Evolutionary conservation across 441 rosid species (phyloP), one percentile per base, ranked within the genome.

Genomic region (Flueggea neowawraea): DNA sequence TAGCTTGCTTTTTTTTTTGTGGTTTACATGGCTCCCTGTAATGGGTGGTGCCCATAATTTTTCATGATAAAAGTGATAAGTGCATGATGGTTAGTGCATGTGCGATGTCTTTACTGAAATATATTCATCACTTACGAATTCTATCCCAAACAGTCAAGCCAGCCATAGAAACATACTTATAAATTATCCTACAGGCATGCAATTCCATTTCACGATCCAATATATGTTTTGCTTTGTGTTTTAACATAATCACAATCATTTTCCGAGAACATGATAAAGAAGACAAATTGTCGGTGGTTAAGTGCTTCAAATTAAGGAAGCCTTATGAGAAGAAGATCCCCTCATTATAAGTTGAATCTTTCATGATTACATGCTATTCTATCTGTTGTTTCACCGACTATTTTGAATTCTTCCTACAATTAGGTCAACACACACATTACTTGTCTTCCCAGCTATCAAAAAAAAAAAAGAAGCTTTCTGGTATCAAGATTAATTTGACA

Each of bases 41-140:
- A 41, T 49, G 49, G 17, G 17, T 47, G 4, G 33, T 16, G 39
- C 16, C 49, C 59, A 63, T 59, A 41, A 60, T 50, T 54, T 49
- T 62, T 55, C 60, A 31, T 67, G 58, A 54, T 39, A 58, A 64
- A 64, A 59, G 41, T 43, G 32, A 45, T 54, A 43, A 32, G 28
- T 52, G 63, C 59, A 58, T 65, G 36, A 58, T 67, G 45, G 58
- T 55, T 56, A 31, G 11, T 32, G 13, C 61, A 64, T 61, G 70
- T 61, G 62, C 66, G 73, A 15, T 61, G 71, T 62, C 70, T 60
- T 55, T 55, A 12, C 12, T 13, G 48, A 60, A 11, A 44, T 33
- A 43, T 3, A 50, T 39, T 53, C 28, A 54, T 62, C 51, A 36
- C 41, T 36, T 36, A 5, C 4, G 41, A 36, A 36, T 36, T 36